Evolutionary conservation across 768 basidiomycete species (phyloP), one percentile per base, ranked within the genome.

Genomic region (Tulasnella sp.): DNA sequence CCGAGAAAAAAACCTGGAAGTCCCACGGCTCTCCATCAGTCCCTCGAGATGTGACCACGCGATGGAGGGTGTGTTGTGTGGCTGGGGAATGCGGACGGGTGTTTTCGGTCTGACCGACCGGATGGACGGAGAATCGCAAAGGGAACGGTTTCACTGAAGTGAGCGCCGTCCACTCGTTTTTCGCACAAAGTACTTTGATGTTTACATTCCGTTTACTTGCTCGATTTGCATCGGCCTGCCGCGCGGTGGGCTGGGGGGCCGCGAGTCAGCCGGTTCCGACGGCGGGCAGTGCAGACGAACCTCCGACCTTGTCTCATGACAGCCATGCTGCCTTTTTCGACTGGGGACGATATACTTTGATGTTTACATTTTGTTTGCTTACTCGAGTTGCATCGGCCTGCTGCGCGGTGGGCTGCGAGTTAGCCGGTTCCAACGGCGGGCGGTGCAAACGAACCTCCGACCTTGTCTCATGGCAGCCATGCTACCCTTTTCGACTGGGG

Each of bases 301-400:
- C 62, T 68, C 62, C 62, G 62, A 68, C 62, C 5, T 12, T 68
- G 62, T 68, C 62, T 68, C 62, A 68, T 36, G 62, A 68, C 18
- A 34, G 36, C 62, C 62, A 68, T 68, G 62, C 62, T 68, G 62
- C 31, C n/a, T 68, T 52, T 52, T 52, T 68, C 6, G 62, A 68
- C 62, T 68, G 62, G 31, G 62, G 62, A 68, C 62, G 62, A n/a
- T n/a, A n/a, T 16, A 58, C 56, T 68, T 68, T 68, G 62, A 68
- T 68, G 31, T 18, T 34, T 12, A 10, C 16, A 10, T 36, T 12
- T 34, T 12, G 31, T 18, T 12, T 58, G n/a, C 34, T 6, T 68
- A 31, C 14, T 68, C 62, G 62, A 58, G 24, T 58, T 58, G 56
- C 56, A 34, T 10, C 62, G n/a, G 62, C n/a, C 31, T 68, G 62